A percentile compares a stretch with the other conserved stretches of the same genome.
Evolutionary conservation across 176 grass and related monocot genomes (phyloP).

Genomic region (Secale cereale): DNA sequence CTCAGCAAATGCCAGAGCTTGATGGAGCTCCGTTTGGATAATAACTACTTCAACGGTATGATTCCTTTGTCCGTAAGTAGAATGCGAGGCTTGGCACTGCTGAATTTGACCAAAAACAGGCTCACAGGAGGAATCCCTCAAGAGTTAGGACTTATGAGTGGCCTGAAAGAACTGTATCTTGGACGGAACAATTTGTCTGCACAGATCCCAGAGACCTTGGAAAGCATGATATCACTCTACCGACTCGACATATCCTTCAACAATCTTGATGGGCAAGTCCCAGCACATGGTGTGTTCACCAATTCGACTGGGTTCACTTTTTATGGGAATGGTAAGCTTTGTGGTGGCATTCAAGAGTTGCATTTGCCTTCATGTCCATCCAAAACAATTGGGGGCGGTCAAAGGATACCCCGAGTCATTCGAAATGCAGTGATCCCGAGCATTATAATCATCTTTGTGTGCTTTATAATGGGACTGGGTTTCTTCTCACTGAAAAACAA

Average conservation of each 20-base stretch:
- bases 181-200: slow-evolving; percentile 47
- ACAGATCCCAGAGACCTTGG: slow-evolving; percentile 33
- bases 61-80: slow-evolving; percentile 39
- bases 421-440: slow-evolving; percentile 2
- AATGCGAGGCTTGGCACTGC: slow-evolving; percentile 39
- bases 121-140: slow-evolving; percentile 48
- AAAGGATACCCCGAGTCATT: not conserved
- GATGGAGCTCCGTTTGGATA: slow-evolving; percentile 41
- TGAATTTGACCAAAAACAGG: slow-evolving; percentile 45
- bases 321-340: slow-evolving; percentile 43
- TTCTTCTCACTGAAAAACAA: not conserved
- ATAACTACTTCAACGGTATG: slow-evolving; percentile 36
- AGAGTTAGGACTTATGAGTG: slow-evolving; percentile 40
- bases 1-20: slow-evolving; percentile 46
- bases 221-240: slow-evolving; percentile 16
- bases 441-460: not conserved
- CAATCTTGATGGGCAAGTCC: slow-evolving; percentile 39
- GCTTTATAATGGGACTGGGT: not conserved
- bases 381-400: not conserved
- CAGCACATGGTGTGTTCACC: slow-evolving; percentile 37
- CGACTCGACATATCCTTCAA: slow-evolving; percentile 57
- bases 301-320: slow-evolving; percentile 38
- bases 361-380: slow-evolving; percentile 28
- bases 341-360: slow-evolving; percentile 37
- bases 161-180: slow-evolving; percentile 44